phyloP scores from a whole-genome alignment of 768 basidiomycete species.

The Russula sp. region DNA sequence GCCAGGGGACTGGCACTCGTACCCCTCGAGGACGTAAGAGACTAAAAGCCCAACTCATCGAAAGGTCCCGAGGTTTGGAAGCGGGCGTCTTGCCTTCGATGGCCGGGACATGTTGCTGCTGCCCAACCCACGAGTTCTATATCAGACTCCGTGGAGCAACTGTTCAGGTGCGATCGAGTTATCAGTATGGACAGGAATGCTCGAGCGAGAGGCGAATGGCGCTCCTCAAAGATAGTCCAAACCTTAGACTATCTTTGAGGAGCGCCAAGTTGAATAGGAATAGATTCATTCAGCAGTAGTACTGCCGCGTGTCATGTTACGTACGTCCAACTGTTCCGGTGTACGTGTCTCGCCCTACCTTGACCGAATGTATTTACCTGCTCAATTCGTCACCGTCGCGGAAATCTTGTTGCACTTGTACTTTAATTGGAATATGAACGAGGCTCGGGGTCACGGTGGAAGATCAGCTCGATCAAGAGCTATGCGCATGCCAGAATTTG shows the following conservation, averaged over 20 bases:
- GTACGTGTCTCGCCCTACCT: not conserved
- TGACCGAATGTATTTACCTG: not conserved
- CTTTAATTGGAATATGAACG: too few species aligned
- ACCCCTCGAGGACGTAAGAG: conserved; percentile 23
- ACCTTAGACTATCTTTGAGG: too few species aligned
- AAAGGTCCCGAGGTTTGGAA: conserved; percentile 25
- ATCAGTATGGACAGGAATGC: too few species aligned
- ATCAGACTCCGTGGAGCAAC: not conserved
- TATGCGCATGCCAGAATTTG: not conserved
- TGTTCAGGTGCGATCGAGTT: too few species aligned
- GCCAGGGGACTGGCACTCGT: conserved; percentile 24
- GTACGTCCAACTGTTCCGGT: not conserved
- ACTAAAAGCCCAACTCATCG: conserved; percentile 10
- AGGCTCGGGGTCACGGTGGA: too few species aligned
- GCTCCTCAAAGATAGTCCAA: too few species aligned
- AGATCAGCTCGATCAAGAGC: too few species aligned
- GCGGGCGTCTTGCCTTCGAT: conserved; percentile 23
- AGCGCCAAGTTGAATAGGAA: too few species aligned
- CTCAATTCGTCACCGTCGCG: not conserved
- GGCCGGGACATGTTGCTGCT: conserved; percentile 21
- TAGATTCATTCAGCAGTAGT: too few species aligned
- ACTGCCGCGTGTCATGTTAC: too few species aligned
- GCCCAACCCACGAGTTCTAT: conserved; percentile 10
- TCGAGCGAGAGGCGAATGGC: too few species aligned
- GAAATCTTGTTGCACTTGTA: not conserved